phyloP scores from a whole-genome alignment of 2,329 filamentous ascomycete species.

The Fusarium ambrosium region DNA sequence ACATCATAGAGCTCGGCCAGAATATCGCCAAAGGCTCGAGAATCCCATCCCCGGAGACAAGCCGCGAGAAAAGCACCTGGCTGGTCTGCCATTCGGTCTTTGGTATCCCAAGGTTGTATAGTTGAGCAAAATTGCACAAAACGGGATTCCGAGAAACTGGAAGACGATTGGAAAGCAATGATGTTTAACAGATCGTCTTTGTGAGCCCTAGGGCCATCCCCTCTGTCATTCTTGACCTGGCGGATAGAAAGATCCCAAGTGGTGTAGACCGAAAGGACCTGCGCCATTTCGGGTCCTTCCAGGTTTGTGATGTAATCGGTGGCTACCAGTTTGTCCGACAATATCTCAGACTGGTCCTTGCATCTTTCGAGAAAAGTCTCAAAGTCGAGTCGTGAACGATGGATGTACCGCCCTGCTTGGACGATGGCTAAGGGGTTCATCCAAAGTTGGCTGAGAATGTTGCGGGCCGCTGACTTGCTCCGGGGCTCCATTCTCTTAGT shows the following conservation, averaged over 20 bases:
- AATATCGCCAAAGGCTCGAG: neutral
- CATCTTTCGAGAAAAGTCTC: too few relatives aligned
- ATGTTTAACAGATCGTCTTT: neutral
- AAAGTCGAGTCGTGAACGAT: neutral
- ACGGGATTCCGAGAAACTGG: neutral
- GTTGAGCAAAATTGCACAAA: neutral
- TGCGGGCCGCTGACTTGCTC: neutral
- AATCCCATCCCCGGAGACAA: neutral
- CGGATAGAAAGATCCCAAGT: neutral
- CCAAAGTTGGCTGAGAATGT: neutral
- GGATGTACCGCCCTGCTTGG: neutral
- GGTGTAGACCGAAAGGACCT: neutral
- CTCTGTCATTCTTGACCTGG: neutral
- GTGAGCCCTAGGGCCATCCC: neutral
- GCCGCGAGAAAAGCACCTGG: neutral
- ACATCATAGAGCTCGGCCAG: neutral
- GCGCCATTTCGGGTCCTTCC: neutral
- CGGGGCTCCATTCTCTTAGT: neutral
- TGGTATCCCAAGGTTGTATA: neutral
- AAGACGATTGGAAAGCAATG: neutral
- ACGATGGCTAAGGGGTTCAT: neutral
- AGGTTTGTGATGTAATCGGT: neutral
- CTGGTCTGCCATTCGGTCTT: neutral
- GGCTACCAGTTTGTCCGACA: neutral
- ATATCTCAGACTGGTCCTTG: neutral